Conservation (phyloP, 208 protist species). For the Crithidia expoeki region DNA sequence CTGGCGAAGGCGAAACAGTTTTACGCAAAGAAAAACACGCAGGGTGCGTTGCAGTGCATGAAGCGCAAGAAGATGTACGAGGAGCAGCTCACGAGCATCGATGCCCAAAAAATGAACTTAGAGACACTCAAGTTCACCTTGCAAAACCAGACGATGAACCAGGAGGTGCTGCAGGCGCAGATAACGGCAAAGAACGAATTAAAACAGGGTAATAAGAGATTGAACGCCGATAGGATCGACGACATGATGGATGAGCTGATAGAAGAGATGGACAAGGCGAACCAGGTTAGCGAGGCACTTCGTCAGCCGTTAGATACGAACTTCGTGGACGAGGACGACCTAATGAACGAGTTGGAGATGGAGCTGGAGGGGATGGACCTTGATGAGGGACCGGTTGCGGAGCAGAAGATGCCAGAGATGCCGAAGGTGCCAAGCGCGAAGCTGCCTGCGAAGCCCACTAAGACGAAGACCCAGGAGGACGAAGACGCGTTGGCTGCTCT, state of each 20-base stretch:
- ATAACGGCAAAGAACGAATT: constrained; percentile 71
- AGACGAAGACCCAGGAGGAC: constrained; percentile 61
- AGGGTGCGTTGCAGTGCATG: constrained; percentile 85
- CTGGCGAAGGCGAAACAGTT: constrained; percentile 80
- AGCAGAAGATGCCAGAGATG: constrained; percentile 34
- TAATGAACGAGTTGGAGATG: constrained; percentile 82
- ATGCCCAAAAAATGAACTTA: constrained; percentile 76
- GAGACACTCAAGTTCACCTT: constrained; percentile 88
- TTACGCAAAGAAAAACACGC: constrained; percentile 87
- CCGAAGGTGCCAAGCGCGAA: constrained; percentile 35
- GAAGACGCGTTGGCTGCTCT: constrained; percentile 74
- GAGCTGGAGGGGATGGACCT: constrained; percentile 55
- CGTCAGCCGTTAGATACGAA: constrained; percentile 79
- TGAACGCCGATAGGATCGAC: constrained; percentile 90
- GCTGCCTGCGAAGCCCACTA: constrained; percentile 45
- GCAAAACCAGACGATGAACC: constrained; percentile 88
- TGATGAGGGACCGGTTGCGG: constrained; percentile 30
- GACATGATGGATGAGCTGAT: constrained; percentile 87
- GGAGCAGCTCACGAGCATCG: constrained; percentile 73
- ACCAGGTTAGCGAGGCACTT: constrained; percentile 84
- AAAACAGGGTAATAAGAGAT: constrained; percentile 80
- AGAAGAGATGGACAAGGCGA: constrained; percentile 93
- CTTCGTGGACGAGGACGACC: constrained; percentile 84
- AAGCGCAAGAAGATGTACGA: constrained; percentile 93
- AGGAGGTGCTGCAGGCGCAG: constrained; percentile 84